phyloP scores from a whole-genome alignment of 192 early-diverging fungal genomes.

The Gonapodya prolifera region DNA sequence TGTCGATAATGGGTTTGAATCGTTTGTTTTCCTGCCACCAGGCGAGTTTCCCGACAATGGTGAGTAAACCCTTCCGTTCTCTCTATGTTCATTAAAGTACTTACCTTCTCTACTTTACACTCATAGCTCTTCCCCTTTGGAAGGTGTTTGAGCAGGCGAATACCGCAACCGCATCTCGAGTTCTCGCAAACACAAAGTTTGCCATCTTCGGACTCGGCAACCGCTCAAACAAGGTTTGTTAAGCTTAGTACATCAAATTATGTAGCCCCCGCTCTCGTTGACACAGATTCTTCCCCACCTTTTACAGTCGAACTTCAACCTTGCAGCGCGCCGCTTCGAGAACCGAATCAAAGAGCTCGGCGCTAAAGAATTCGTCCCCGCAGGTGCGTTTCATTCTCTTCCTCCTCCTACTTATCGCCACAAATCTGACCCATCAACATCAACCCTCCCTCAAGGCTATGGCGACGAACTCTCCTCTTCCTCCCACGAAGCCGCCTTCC shows the following conservation, averaged over 20 bases:
- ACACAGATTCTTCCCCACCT: neutral
- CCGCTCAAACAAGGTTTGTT: neutral
- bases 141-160: neutral
- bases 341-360: neutral
- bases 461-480: neutral
- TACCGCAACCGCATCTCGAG: neutral
- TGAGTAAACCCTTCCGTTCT: neutral
- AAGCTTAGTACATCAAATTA: too few relatives aligned
- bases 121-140: neutral
- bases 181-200: neutral
- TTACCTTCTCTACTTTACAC: neutral
- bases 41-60: constrained; percentile 4
- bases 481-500: neutral
- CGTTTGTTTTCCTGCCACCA: neutral
- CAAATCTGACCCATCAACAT: too few relatives aligned
- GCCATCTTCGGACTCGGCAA: constrained; percentile 3
- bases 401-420: neutral
- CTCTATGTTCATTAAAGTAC: neutral
- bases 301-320: constrained; percentile 1
- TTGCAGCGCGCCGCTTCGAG: neutral
- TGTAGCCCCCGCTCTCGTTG: too few relatives aligned
- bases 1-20: too few relatives aligned
- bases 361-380: neutral
- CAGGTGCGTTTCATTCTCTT: neutral
- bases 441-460: neutral